Percentiles rank a stretch among this genome's conserved stretches.
phyloP scores from a whole-genome alignment of 2,329 filamentous ascomycete genomes.

The Clonostachys chloroleuca region DNA sequence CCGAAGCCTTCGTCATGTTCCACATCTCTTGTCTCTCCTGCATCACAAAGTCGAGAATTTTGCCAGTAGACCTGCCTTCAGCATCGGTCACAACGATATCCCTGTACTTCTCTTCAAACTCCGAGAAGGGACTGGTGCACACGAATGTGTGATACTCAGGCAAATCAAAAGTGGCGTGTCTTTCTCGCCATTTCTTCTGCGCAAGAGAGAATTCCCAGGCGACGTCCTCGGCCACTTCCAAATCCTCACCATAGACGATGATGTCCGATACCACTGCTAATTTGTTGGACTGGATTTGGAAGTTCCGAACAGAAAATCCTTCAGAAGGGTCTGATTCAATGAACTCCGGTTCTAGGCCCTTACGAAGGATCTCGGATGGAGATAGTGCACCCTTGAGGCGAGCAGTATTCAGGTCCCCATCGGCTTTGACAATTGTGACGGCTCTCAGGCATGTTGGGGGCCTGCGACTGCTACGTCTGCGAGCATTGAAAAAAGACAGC shows the following conservation, averaged over 20 bases:
- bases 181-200: constrained; percentile 70
- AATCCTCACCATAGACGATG: constrained; percentile 80
- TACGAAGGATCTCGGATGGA: constrained; percentile 72
- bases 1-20: constrained; percentile 82
- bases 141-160: constrained; percentile 85
- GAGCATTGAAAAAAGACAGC: constrained; percentile 80
- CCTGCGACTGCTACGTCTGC: constrained; percentile 65
- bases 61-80: constrained; percentile 65
- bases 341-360: constrained; percentile 53
- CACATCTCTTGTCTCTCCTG: constrained; percentile 93
- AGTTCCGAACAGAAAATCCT: constrained; percentile 94
- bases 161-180: constrained; percentile 37
- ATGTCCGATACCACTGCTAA: constrained; percentile 86
- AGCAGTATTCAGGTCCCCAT: constrained; percentile 68
- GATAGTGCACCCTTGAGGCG: constrained; percentile 85
- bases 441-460: constrained; percentile 71
- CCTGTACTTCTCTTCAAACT: constrained; percentile 67
- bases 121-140: constrained; percentile 56
- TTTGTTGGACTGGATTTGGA: constrained; percentile 93
- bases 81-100: constrained; percentile 74
- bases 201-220: constrained; percentile 68
- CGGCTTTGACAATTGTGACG: constrained; percentile 83
- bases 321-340: constrained; percentile 80
- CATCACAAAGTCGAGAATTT: constrained; percentile 82
- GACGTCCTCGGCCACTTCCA: constrained; percentile 56